Conservation (phyloP, 495 filamentous ascomycete species). For the Astrothelium macrocarpum region DNA sequence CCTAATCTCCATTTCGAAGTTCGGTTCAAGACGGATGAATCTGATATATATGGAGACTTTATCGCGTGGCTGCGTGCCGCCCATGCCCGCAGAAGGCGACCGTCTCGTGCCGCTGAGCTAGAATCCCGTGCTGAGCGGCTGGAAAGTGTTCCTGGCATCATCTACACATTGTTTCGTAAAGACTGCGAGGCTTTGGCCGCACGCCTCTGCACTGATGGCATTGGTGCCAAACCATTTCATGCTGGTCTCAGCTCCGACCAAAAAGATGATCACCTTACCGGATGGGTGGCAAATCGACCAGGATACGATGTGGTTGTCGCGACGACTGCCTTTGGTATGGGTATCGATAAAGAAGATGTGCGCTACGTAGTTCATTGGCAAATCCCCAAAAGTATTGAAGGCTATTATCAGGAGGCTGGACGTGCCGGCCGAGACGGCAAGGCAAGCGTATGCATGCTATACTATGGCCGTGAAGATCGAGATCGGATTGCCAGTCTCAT, state of each 20-base stretch:
- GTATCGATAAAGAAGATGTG: slow-evolving; percentile 90
- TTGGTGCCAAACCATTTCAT: slow-evolving; percentile 64
- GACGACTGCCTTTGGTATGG: slow-evolving; percentile 95
- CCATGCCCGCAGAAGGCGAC: slow-evolving; percentile 50
- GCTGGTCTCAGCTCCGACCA: slow-evolving; percentile 51
- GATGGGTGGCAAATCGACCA: slow-evolving; percentile 65
- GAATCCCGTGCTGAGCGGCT: slow-evolving; percentile 41
- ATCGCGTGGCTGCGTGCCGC: slow-evolving; percentile 62
- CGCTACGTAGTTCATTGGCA: slow-evolving; percentile 92
- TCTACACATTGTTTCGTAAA: slow-evolving; percentile 74
- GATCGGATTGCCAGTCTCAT: slow-evolving; percentile 51
- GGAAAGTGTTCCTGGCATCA: slow-evolving; percentile 68
- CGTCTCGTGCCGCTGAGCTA: slow-evolving; percentile 41
- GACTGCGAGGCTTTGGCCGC: slow-evolving; percentile 67
- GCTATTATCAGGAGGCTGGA: slow-evolving; percentile 91
- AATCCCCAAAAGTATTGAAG: slow-evolving; percentile 84
- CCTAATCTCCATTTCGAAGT: slow-evolving; percentile 90
- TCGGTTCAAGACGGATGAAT: slow-evolving; percentile 65
- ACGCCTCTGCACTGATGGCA: slow-evolving; percentile 48
- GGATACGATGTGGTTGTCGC: slow-evolving; percentile 88
- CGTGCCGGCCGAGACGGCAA: slow-evolving; percentile 85
- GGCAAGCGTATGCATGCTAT: slow-evolving; percentile 74
- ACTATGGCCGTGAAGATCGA: slow-evolving; percentile 76
- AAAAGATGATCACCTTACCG: slow-evolving; percentile 54
- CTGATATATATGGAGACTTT: slow-evolving; percentile 60